Percentiles rank a stretch among this genome's conserved stretches.
phyloP scores from a whole-genome alignment of 2,329 filamentous ascomycete genomes.

The Xylariaceae sp. region DNA sequence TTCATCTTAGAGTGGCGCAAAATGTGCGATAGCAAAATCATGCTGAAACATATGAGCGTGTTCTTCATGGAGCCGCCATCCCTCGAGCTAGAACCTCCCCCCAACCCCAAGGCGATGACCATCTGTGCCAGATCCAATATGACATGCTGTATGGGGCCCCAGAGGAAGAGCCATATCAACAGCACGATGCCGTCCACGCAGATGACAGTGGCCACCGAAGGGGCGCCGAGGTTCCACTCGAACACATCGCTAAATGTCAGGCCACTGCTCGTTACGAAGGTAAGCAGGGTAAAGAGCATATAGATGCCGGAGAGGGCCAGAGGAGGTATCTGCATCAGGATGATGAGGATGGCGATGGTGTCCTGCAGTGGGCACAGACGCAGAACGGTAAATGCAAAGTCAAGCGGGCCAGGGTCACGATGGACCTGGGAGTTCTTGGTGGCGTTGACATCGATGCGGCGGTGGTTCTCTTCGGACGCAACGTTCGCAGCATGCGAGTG shows the following conservation, averaged over 20 bases:
- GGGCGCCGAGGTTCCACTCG: conserved; percentile 78
- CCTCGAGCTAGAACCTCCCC: conserved; percentile 68
- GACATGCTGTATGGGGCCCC: conserved; percentile 80
- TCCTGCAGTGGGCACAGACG: conserved; percentile 86
- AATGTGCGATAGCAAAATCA: conserved; percentile 55
- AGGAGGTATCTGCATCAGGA: conserved; percentile 86
- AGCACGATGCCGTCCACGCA: conserved; percentile 80
- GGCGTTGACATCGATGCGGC: conserved; percentile 65
- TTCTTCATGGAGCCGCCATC: conserved; percentile 63
- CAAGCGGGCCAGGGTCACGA: conserved; percentile 66
- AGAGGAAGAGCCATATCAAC: conserved; percentile 80
- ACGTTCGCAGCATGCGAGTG: conserved; percentile 35
- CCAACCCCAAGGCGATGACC: conserved; percentile 85
- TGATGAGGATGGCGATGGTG: conserved; percentile 93
- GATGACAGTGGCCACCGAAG: conserved; percentile 77
- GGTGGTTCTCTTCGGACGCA: conserved; percentile 46
- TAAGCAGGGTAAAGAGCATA: conserved; percentile 85
- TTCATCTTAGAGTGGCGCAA: conserved; percentile 44
- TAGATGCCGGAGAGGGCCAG: conserved; percentile 85
- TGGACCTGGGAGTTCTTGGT: conserved; percentile 63
- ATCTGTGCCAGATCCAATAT: conserved; percentile 87
- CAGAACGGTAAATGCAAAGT: conserved; percentile 79
- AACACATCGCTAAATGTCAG: conserved; percentile 87
- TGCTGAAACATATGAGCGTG: conserved; percentile 63
- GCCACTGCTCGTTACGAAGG: conserved; percentile 79